Evolutionary conservation across 2,329 filamentous ascomycete genomes (phyloP).

Genomic region (Elsinoe perseae): DNA sequence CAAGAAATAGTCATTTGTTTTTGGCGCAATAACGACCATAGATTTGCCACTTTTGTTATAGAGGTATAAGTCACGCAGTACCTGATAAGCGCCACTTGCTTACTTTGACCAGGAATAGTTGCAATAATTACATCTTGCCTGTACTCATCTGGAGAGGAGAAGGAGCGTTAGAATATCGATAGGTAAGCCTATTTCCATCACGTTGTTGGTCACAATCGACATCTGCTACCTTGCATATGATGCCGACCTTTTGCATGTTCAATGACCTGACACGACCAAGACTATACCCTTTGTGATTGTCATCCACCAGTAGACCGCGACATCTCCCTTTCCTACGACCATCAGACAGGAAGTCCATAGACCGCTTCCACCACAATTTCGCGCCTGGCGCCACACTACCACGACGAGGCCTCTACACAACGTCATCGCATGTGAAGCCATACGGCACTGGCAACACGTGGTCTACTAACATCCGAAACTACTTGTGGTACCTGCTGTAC

Average conservation of each 20-base stretch:
- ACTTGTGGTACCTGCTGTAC: neutral
- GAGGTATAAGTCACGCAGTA: neutral
- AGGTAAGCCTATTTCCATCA: neutral
- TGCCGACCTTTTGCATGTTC: neutral
- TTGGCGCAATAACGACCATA: conserved; percentile 13
- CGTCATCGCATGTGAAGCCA: neutral
- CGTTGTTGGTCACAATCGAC: neutral
- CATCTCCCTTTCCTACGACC: neutral
- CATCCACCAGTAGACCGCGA: neutral
- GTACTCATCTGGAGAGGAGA: neutral
- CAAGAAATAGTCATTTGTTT: neutral
- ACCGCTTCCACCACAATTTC: neutral
- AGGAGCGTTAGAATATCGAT: neutral
- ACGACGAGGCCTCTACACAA: neutral
- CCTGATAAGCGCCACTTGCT: neutral
- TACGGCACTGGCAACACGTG: neutral
- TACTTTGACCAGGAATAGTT: neutral
- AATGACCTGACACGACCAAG: neutral
- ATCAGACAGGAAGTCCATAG: neutral
- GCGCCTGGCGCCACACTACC: too few relatives aligned
- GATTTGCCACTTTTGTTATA: conserved; percentile 11
- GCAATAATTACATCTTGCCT: neutral
- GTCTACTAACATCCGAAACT: neutral
- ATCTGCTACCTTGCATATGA: neutral
- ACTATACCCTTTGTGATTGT: neutral